Percentiles rank a stretch among this genome's conserved stretches.
Conservation (phyloP, 768 basidiomycete genomes). For the Lentinula lateritia region DNA sequence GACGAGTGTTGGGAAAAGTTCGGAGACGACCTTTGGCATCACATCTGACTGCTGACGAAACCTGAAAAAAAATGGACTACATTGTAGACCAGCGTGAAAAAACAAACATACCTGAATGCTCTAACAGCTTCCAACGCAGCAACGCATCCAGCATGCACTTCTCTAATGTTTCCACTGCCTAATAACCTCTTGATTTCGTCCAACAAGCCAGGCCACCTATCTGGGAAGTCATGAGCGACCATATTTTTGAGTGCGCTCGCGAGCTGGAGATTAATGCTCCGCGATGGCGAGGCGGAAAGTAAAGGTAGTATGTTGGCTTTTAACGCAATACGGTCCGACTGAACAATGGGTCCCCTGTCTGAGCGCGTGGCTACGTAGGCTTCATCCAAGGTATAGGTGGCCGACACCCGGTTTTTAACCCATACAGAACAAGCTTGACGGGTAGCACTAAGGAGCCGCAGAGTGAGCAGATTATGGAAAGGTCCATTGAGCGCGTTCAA, state of each 20-base stretch:
- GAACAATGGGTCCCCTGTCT: constrained; percentile 57
- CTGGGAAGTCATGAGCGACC: constrained; percentile 73
- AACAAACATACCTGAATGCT: constrained; percentile 56
- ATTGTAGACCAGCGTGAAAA: not conserved
- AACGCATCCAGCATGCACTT: constrained; percentile 79
- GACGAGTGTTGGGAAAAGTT: constrained; percentile 72
- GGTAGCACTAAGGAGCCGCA: constrained; percentile 47
- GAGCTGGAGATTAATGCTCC: constrained; percentile 71
- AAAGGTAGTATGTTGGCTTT: constrained; percentile 63
- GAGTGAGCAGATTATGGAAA: not conserved
- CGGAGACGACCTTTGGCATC: constrained; percentile 50
- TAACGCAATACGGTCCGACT: constrained; percentile 69
- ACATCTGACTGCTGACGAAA: constrained; percentile 64
- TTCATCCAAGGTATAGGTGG: constrained; percentile 43
- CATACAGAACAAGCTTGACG: constrained; percentile 85
- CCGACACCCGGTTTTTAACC: constrained; percentile 84
- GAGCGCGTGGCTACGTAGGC: constrained; percentile 33
- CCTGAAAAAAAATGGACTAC: constrained; percentile 26
- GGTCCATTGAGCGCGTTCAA: constrained; percentile 27
- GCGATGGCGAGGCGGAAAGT: constrained; percentile 61
- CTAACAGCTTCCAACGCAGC: constrained; percentile 73
- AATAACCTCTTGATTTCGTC: constrained; percentile 63
- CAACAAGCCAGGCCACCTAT: constrained; percentile 66
- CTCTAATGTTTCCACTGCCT: constrained; percentile 54
- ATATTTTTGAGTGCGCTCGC: constrained; percentile 68